Percentiles rank a stretch among this genome's conserved stretches.
Evolutionary conservation across 2,329 filamentous ascomycete species (phyloP).

Genomic region (Cercospora sesami): DNA sequence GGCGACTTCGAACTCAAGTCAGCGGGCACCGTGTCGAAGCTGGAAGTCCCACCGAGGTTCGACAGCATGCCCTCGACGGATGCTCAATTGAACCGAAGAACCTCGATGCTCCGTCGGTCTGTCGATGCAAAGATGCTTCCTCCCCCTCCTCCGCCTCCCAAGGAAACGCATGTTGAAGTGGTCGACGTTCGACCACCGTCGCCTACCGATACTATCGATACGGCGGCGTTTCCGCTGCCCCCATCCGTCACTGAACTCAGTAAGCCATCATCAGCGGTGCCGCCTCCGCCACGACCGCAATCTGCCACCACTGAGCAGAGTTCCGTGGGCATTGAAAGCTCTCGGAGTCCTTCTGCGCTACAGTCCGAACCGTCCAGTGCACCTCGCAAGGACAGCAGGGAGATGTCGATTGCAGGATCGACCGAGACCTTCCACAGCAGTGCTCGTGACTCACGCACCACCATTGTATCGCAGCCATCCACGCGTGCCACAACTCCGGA

Average conservation of each 20-base stretch:
- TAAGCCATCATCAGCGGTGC: constrained; percentile 20
- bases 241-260: constrained; percentile 3
- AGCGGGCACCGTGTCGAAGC: background rate
- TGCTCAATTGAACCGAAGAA: background rate
- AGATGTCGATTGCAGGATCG: constrained; percentile 74
- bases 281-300: constrained; percentile 12
- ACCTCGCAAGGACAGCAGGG: constrained; percentile 64
- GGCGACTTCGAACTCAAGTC: constrained; percentile 37
- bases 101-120: constrained; percentile 23
- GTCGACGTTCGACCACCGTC: constrained; percentile 5
- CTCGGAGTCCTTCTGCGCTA: constrained; percentile 20
- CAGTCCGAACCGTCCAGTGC: constrained; percentile 21
- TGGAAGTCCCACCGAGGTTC: constrained; percentile 17
- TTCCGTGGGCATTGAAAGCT: constrained; percentile 15
- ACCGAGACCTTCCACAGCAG: constrained; percentile 74
- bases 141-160: constrained; percentile 13
- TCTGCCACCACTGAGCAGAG: constrained; percentile 21
- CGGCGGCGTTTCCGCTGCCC: constrained; percentile 12
- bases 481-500: constrained; percentile 89
- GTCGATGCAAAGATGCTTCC: constrained; percentile 16
- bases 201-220: constrained; percentile 16
- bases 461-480: constrained; percentile 75
- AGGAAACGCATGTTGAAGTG: background rate
- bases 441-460: constrained; percentile 74
- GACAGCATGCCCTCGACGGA: constrained; percentile 17